Conservation (phyloP, 2,329 filamentous ascomycete genomes). For the Botrytis aclada region DNA sequence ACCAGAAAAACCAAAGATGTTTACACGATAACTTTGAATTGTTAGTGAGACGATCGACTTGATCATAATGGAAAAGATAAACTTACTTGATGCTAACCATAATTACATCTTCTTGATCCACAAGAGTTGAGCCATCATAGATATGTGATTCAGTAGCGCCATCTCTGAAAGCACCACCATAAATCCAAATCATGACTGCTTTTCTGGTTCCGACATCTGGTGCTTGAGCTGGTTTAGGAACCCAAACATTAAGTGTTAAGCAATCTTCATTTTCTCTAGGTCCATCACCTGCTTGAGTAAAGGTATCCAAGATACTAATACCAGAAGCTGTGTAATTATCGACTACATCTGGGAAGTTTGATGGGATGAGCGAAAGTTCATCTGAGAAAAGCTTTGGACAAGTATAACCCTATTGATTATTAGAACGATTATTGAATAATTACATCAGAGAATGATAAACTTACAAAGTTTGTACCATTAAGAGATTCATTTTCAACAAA, state of each 20-base stretch:
- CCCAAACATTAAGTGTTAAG: conserved; percentile 42
- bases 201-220: conserved; percentile 37
- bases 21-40: conserved; percentile 54
- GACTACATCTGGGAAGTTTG: not conserved
- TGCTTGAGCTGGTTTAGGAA: conserved; percentile 27
- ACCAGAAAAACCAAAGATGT: conserved; percentile 61
- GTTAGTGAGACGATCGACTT: conserved; percentile 19
- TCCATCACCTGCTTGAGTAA: not conserved
- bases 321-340: conserved; percentile 31
- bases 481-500: conserved; percentile 21
- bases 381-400: not conserved
- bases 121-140: conserved; percentile 46
- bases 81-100: conserved; percentile 46
- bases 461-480: conserved; percentile 32
- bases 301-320: conserved; percentile 13
- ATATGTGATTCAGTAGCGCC: conserved; percentile 41
- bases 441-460: not conserved
- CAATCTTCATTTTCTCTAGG: conserved; percentile 38
- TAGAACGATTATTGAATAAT: not conserved
- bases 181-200: conserved; percentile 46
- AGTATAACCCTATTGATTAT: conserved; percentile 8
- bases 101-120: conserved; percentile 44
- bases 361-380: not conserved
- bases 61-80: conserved; percentile 20
- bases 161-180: conserved; percentile 43